These are phyloP conservation scores for Penicillium vulpinum DNA, from an alignment of 2,329 filamentous ascomycete genomes.

Conservation along the genomic window DNA sequence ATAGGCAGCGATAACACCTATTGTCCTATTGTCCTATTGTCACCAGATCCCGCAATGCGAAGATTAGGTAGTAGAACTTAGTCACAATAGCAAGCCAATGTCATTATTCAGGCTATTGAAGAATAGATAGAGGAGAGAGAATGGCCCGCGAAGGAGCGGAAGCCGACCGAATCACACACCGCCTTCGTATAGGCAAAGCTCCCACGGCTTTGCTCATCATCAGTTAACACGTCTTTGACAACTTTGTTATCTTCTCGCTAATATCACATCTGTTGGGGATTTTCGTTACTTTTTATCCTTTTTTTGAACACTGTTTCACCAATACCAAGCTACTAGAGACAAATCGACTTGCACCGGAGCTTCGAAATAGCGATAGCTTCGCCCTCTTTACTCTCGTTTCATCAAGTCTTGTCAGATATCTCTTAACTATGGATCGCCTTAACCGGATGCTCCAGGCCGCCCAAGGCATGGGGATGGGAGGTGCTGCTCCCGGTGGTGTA, in stretches of 20 bases:
- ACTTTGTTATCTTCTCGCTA: slow-evolving; percentile 5
- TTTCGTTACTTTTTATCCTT: background rate
- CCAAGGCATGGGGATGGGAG: slow-evolving; percentile 56
- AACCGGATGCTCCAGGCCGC: slow-evolving; percentile 81
- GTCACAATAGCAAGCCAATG: slow-evolving; percentile 13
- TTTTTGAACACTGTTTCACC: background rate
- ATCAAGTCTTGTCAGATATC: slow-evolving; percentile 19
- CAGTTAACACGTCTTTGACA: slow-evolving; percentile 9
- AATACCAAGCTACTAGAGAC: slow-evolving; percentile 1
- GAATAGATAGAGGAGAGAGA: slow-evolving; percentile 28
- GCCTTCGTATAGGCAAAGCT: slow-evolving; percentile 34
- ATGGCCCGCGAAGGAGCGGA: slow-evolving; percentile 25
- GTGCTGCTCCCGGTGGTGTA: slow-evolving; percentile 42
- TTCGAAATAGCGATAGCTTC: slow-evolving; percentile 34
- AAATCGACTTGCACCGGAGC: slow-evolving; percentile 23
- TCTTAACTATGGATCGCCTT: slow-evolving; percentile 77
- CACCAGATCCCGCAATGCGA: slow-evolving; percentile 11
- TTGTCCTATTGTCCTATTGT: no score
- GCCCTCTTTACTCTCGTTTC: slow-evolving; percentile 18
- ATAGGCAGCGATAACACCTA: slow-evolving; percentile 5
- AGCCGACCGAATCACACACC: slow-evolving; percentile 28
- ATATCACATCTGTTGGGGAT: slow-evolving; percentile 5
- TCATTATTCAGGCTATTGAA: slow-evolving; percentile 20
- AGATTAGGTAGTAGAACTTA: slow-evolving; percentile 8
- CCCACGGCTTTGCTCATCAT: slow-evolving; percentile 8